Percentiles rank a stretch among this genome's conserved stretches.
phyloP scores from a whole-genome alignment of 2,329 filamentous ascomycete species.

The Botrytis fabae region DNA sequence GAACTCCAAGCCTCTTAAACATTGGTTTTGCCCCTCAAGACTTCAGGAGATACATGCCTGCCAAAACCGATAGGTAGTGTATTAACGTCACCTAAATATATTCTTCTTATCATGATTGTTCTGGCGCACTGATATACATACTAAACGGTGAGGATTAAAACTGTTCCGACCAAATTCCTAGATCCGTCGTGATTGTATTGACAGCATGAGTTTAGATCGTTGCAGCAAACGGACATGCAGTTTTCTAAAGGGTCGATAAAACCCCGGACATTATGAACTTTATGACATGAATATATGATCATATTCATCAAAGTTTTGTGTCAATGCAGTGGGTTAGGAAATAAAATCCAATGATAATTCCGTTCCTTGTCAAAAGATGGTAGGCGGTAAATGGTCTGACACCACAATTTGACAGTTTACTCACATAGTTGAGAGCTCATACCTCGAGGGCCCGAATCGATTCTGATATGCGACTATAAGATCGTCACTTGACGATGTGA shows the following conservation, averaged over 20 bases:
- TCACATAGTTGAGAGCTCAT: background rate
- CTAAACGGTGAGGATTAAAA: background rate
- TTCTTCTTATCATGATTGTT: background rate
- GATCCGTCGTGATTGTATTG: background rate
- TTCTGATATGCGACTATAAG: background rate
- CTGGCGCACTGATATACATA: background rate
- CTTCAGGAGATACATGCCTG: background rate
- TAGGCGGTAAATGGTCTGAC: background rate
- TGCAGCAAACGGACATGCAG: background rate
- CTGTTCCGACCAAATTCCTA: background rate
- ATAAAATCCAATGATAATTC: background rate
- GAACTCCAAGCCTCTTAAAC: background rate
- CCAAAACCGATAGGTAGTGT: background rate
- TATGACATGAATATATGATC: background rate
- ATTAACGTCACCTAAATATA: background rate
- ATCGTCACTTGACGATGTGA: background rate
- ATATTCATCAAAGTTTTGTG: background rate
- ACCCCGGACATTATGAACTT: background rate
- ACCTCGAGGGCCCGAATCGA: background rate
- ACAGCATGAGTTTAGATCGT: background rate
- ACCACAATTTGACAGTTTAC: background rate
- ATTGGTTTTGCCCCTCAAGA: background rate
- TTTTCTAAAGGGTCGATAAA: background rate
- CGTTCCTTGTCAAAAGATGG: background rate
- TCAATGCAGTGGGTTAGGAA: background rate